Evolutionary conservation across 495 filamentous ascomycete genomes (phyloP), one percentile per base, ranked within the genome.

Genomic region (Penicillium dipodomyicola): DNA sequence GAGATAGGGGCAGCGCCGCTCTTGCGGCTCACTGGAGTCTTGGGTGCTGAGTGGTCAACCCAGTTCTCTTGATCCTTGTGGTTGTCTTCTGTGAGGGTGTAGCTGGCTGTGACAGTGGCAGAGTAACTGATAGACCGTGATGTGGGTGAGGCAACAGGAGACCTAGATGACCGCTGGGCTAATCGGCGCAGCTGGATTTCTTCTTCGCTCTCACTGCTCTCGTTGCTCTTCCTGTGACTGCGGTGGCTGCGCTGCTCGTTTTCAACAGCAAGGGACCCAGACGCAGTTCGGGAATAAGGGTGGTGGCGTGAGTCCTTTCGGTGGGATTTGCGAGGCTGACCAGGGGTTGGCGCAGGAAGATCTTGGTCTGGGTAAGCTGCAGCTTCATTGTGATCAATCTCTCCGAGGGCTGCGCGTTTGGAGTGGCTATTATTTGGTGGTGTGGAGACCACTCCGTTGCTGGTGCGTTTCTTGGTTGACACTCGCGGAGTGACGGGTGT

Each of bases 311-410:
- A 76, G 50, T 84, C 85, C 59, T 82, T 78, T 60, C 84, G 77
- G 63, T 86, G 86, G 0, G 85, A 88, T 78, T 99, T 99, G 40
- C 94, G 83, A 42, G 94, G 94, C 67, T 99, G 94, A 15, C 94
- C 94, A 0, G 94, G 94, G 6, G 95, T 99, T 10, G 94, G 94
- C 0, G 92, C 94, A 3, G 94, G 94, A 7, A 99, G 81, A 61
- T 92, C 89, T 56, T 91, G 90, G 19, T 78, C 75, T 43, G 82
- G 78, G 41, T 77, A 75, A 44, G 76, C 82, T 33, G 73, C 67
- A 7, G 75, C 78, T 59, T 89, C 86, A 52, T 96, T 95, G 61
- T 87, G 81, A 56, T 91, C 89, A 56, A 97, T 87, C 63, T 97
- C 94, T 45, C 92, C 92, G 3, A 98, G 86, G 5, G 91, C 91